Evolutionary conservation across 306 rosid species (phyloP).

Genomic region (Ziziphus jujuba): DNA sequence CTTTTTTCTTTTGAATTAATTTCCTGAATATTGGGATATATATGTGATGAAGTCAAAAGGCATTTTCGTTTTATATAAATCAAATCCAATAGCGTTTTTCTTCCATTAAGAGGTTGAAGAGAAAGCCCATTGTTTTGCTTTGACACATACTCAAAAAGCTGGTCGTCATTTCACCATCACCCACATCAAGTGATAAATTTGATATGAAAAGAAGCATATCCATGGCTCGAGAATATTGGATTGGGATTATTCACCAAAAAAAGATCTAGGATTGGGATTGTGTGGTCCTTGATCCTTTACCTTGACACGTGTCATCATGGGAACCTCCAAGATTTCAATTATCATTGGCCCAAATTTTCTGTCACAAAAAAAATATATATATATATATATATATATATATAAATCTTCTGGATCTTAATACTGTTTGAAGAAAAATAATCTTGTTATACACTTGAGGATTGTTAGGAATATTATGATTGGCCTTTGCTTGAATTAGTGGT

Average conservation of each 20-base stretch:
- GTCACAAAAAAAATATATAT: background rate
- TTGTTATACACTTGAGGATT: background rate
- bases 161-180: too few relatives aligned
- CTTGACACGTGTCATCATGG: slow-evolving; percentile 23
- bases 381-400: too few relatives aligned
- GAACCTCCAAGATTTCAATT: slow-evolving; percentile 7
- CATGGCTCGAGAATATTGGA: slow-evolving; percentile 22
- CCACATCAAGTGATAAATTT: slow-evolving; percentile 1
- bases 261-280: slow-evolving; percentile 14
- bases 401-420: too few relatives aligned
- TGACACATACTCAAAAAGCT: too few relatives aligned
- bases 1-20: background rate
- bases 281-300: slow-evolving; percentile 24
- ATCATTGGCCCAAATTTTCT: background rate
- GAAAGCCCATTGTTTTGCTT: background rate
- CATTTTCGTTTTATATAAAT: too few relatives aligned
- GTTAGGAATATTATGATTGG: background rate
- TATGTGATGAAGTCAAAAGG: too few relatives aligned
- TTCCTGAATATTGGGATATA: background rate
- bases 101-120: background rate
- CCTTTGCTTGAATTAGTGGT: slow-evolving; percentile 2
- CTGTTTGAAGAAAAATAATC: too few relatives aligned
- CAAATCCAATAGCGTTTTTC: too few relatives aligned
- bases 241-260: too few relatives aligned
- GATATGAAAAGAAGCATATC: background rate